Evolutionary conservation across 169 alveolate species (phyloP), one percentile per base, ranked within the genome.

Genomic region (Plasmodium ovale): DNA sequence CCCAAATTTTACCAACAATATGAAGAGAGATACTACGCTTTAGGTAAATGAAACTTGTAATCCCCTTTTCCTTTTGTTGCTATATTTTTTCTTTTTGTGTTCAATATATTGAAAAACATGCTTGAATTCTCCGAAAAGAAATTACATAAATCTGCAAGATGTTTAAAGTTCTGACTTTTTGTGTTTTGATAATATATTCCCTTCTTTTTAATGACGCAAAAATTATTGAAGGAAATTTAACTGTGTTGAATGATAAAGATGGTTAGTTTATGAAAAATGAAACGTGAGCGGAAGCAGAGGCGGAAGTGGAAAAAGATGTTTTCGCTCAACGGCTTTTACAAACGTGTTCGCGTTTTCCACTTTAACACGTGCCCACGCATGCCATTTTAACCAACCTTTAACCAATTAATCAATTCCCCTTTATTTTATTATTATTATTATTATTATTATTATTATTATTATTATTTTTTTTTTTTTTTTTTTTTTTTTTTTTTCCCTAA

Each of bases 181-280:
- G 19, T 47, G 53, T 64, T 16, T 42, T 74, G 19, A 74, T 25
- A 64, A 59, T 53, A 29, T 35, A 39, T 47, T 74, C 33, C 35
- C 56, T 58, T 47, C 42, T 74, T 60, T 67, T 47, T 47, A 74
- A 74, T 59, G 65, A 29, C 14, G 21, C 88, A 47, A 74, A 74
- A 59, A 53, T 27, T 21, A 58, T 58, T 64, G 53, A 74, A 59
- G 88, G 73, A 33, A 60, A 74, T 60, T 74, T 74, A 47, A 62
- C n/a, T 23, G 51, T 59, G 25, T 47, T 74, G 29, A 47, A 44
- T 6, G 72, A 74, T 27, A 23, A 59, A 64, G 29, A 25, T 64
- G 88, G 88, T 74, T 59, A 42, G 3, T 39, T 62, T 60, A 7
- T 16, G 37, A 70, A 49, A 47, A 70, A 70, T 12, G 44, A 70